phyloP scores from a whole-genome alignment of 2,329 filamentous ascomycete species.

The Fusarium miscanthi region DNA sequence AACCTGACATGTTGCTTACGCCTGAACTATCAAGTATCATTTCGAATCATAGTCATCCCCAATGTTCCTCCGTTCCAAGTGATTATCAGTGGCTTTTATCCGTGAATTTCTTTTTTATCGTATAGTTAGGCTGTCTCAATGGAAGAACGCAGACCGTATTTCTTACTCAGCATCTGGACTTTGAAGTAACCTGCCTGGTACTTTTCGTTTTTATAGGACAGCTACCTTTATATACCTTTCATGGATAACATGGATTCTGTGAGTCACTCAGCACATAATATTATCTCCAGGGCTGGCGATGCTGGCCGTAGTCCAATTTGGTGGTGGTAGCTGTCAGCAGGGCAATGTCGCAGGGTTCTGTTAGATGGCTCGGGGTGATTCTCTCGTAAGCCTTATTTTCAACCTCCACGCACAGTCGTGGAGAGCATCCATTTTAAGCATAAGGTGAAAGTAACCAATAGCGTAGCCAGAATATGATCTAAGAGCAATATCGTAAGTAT shows the following conservation, averaged over 20 bases:
- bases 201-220: too few relatives aligned
- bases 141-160: not conserved
- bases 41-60: not conserved
- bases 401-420: not conserved
- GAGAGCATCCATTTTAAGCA: not conserved
- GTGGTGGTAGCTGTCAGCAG: not conserved
- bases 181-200: not conserved
- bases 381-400: not conserved
- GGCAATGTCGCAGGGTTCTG: not conserved
- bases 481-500: too few relatives aligned
- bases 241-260: not conserved
- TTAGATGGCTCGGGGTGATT: not conserved
- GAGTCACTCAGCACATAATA: fast-evolving
- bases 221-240: too few relatives aligned
- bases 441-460: not conserved
- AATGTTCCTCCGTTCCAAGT: fast-evolving
- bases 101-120: fast-evolving
- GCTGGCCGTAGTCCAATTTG: not conserved
- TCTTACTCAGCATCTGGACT: not conserved
- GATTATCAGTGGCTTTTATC: too few relatives aligned
- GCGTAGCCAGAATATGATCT: too few relatives aligned
- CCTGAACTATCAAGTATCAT: fast-evolving
- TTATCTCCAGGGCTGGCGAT: not conserved
- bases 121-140: too few relatives aligned
- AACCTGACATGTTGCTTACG: not conserved